Evolutionary conservation across 2,329 filamentous ascomycete genomes (phyloP).

Genomic region (Claviceps monticola): DNA sequence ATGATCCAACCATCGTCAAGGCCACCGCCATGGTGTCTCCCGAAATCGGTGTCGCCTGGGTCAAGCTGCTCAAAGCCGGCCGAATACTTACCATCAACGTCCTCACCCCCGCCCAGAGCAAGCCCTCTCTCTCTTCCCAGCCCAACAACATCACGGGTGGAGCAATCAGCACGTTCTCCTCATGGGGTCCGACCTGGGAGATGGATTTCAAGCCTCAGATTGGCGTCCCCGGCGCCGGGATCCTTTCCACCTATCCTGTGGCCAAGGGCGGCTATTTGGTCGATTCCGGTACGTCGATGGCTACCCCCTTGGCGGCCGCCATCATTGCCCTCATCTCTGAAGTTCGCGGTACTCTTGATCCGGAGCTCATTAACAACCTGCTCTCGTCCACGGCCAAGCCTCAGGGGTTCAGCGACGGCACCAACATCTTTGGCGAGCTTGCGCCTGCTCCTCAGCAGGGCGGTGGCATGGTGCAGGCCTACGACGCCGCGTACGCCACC

Average conservation of each 20-base stretch:
- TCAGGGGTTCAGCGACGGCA: slow-evolving; percentile 31
- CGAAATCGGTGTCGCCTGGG: slow-evolving; percentile 33
- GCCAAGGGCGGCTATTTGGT: slow-evolving; percentile 35
- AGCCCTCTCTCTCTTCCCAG: slow-evolving; percentile 3
- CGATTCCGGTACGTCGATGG: slow-evolving; percentile 46
- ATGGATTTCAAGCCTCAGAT: slow-evolving; percentile 41
- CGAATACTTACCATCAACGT: slow-evolving; percentile 15
- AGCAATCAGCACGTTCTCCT: slow-evolving; percentile 35
- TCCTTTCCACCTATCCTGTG: slow-evolving; percentile 40
- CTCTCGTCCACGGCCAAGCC: slow-evolving; percentile 37
- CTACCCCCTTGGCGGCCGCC: slow-evolving; percentile 38
- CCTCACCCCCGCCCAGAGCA: neutral
- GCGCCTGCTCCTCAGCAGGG: slow-evolving; percentile 49
- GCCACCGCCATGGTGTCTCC: slow-evolving; percentile 14
- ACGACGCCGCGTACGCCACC: slow-evolving; percentile 39
- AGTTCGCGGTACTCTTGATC: slow-evolving; percentile 33
- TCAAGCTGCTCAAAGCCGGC: slow-evolving; percentile 23
- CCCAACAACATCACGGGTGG: slow-evolving; percentile 25
- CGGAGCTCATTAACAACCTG: slow-evolving; percentile 32
- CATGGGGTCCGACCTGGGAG: slow-evolving; percentile 48
- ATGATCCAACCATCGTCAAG: slow-evolving; percentile 15
- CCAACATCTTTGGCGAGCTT: slow-evolving; percentile 20
- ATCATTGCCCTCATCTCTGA: slow-evolving; percentile 39
- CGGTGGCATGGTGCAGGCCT: slow-evolving; percentile 43
- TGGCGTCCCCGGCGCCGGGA: slow-evolving; percentile 41